Evolutionary conservation across 2,329 filamentous ascomycete genomes (phyloP).

Genomic region (Tolypocladium album): DNA sequence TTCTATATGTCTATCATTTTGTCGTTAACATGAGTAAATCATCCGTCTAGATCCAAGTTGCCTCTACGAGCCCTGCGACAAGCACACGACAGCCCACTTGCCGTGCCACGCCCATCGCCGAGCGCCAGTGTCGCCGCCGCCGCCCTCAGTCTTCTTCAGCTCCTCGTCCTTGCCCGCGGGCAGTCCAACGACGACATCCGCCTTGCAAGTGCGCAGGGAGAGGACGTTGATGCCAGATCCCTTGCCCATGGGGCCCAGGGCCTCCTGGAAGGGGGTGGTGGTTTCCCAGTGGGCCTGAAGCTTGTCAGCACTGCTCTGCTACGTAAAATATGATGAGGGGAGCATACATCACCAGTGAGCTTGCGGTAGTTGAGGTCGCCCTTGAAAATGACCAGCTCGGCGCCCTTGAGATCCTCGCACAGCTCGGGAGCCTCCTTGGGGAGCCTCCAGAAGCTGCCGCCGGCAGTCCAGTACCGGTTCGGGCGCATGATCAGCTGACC

Average conservation of each 20-base stretch:
- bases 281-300: constrained; percentile 56
- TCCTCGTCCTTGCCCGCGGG: constrained; percentile 72
- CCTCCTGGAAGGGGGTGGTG: constrained; percentile 73
- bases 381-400: constrained; percentile 91
- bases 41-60: not conserved
- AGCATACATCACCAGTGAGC: constrained; percentile 70
- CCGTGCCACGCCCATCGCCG: constrained; percentile 92
- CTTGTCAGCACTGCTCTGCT: not conserved
- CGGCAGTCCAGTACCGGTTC: constrained; percentile 85
- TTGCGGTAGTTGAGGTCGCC: constrained; percentile 96
- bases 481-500: constrained; percentile 75
- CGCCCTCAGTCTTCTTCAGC: constrained; percentile 55
- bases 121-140: constrained; percentile 58
- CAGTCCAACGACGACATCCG: constrained; percentile 89
- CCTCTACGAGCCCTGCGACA: constrained; percentile 21
- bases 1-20: constrained; percentile 1
- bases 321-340: not conserved
- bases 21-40: not conserved
- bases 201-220: constrained; percentile 89
- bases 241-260: constrained; percentile 76
- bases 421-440: constrained; percentile 58
- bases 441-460: constrained; percentile 80
- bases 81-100: constrained; percentile 85
- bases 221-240: constrained; percentile 76
- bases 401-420: constrained; percentile 66